Evolutionary conservation across 306 rosid species (phyloP).

Genomic region (Prosopis cineraria): DNA sequence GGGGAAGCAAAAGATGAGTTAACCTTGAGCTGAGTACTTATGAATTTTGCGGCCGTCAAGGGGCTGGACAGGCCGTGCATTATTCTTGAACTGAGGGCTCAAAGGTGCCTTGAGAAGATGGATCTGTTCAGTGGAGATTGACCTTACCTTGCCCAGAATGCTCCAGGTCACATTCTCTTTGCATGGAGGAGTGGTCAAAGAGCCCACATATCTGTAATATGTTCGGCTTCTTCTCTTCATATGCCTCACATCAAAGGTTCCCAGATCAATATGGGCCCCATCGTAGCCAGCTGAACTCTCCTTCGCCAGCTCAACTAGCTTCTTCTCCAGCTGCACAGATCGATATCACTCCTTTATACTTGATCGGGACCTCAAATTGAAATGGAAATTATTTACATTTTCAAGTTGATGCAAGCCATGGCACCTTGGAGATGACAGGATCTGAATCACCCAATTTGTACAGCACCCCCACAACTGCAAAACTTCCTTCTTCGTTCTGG

Average conservation of each 20-base stretch:
- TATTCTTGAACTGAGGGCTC: conserved; percentile 44
- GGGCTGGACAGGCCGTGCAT: conserved; percentile 75
- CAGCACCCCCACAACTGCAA: conserved; percentile 62
- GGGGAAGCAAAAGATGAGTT: not conserved
- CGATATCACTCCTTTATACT: not conserved
- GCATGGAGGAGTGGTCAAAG: conserved; percentile 92
- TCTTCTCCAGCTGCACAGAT: conserved; percentile 49
- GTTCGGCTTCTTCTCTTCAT: conserved; percentile 44
- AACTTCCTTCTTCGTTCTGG: conserved; percentile 45
- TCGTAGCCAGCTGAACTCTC: conserved; percentile 32
- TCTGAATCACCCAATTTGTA: conserved; percentile 61
- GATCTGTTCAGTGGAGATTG: conserved; percentile 62
- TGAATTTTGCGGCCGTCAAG: conserved; percentile 65
- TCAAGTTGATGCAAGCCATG: not conserved
- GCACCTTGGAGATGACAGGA: conserved; percentile 56
- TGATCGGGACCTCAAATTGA: not conserved
- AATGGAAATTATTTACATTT: not conserved
- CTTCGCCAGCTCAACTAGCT: conserved; percentile 48
- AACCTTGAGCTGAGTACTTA: not conserved
- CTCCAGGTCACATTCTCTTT: conserved; percentile 70
- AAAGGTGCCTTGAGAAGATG: conserved; percentile 63
- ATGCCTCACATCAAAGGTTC: conserved; percentile 40
- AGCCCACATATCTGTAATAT: conserved; percentile 74
- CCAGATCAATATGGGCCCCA: conserved; percentile 51
- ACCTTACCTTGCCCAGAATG: conserved; percentile 72